Evolutionary conservation across 1,284 basidiomycete genomes (phyloP).

Genomic region (Puccinia novopanici): DNA sequence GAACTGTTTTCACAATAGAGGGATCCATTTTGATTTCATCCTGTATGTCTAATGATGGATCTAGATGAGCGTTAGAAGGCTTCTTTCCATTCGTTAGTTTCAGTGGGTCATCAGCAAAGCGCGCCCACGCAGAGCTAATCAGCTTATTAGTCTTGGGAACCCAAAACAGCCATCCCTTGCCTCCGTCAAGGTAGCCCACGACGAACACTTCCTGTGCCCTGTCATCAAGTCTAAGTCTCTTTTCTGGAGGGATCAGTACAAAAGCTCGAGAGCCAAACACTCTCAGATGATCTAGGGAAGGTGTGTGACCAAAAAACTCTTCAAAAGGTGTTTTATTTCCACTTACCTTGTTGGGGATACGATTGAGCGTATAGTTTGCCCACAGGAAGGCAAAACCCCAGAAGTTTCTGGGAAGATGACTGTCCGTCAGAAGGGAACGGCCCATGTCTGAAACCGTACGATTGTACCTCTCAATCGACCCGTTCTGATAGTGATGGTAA

Average conservation of each 20-base stretch:
- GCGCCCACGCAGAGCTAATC: background rate
- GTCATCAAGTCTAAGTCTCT: background rate
- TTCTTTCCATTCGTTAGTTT: background rate
- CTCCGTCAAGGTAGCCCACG: constrained; percentile 3
- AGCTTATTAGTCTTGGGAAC: background rate
- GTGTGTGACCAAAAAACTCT: background rate
- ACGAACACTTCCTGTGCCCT: background rate
- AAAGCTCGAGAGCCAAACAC: constrained; percentile 7
- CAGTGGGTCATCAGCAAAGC: background rate
- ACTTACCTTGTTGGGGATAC: background rate
- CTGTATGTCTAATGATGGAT: background rate
- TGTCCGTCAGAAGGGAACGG: background rate
- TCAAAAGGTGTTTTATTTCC: background rate
- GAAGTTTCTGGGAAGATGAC: background rate
- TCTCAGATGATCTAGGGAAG: background rate
- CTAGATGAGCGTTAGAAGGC: background rate
- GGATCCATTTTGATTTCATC: background rate
- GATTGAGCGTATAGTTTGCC: background rate
- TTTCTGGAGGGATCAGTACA: constrained; percentile 6
- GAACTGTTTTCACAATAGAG: background rate
- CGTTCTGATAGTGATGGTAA: constrained; percentile 18
- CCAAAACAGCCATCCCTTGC: constrained; percentile 36
- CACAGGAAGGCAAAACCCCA: too few relatives aligned
- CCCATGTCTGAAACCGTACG: background rate
- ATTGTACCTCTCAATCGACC: background rate